Percentiles rank a stretch among this genome's conserved stretches.
Conservation (phyloP, 345 rosid species). For the Raphanus sativus region DNA sequence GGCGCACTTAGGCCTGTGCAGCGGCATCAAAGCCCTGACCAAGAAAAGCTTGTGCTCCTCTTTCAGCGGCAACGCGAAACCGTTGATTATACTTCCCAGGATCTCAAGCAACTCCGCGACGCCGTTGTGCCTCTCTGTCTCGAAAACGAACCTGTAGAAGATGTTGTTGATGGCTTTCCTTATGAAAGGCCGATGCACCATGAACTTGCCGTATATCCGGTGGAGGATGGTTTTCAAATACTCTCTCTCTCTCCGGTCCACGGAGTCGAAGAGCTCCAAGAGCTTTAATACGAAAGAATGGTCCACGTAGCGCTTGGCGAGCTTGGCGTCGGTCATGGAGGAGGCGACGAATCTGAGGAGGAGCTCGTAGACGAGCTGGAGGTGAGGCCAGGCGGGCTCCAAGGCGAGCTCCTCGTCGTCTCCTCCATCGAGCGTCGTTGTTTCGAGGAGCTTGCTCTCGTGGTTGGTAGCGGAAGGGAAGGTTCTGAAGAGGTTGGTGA, state of each 20-base stretch:
- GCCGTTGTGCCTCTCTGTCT: conserved; percentile 69
- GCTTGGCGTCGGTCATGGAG: conserved; percentile 60
- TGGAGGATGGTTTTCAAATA: conserved; percentile 64
- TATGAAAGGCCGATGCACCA: conserved; percentile 70
- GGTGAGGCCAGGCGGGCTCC: conserved; percentile 71
- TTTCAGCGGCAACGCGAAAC: conserved; percentile 81
- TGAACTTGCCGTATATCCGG: conserved; percentile 65
- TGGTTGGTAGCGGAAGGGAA: conserved; percentile 43
- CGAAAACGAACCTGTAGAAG: conserved; percentile 69
- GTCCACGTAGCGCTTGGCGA: conserved; percentile 61
- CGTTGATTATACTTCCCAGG: conserved; percentile 76
- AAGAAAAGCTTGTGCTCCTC: conserved; percentile 85
- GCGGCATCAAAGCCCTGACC: conserved; percentile 73
- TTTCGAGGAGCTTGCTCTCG: conserved; percentile 46
- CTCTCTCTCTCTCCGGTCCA: conserved; percentile 69
- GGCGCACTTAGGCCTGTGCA: conserved; percentile 73
- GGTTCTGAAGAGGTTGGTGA: conserved; percentile 54
- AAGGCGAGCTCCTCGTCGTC: conserved; percentile 62
- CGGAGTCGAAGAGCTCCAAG: conserved; percentile 66
- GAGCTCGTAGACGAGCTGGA: conserved; percentile 66
- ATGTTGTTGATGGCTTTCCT: conserved; percentile 68
- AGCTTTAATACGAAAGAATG: conserved; percentile 62
- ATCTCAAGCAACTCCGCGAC: conserved; percentile 80
- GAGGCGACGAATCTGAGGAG: conserved; percentile 64
- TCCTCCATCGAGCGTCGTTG: conserved; percentile 37